A percentile compares a stretch with the other conserved stretches of the same genome.
phyloP scores from a whole-genome alignment of 495 filamentous ascomycete genomes.

The Cudoniella acicularis region DNA sequence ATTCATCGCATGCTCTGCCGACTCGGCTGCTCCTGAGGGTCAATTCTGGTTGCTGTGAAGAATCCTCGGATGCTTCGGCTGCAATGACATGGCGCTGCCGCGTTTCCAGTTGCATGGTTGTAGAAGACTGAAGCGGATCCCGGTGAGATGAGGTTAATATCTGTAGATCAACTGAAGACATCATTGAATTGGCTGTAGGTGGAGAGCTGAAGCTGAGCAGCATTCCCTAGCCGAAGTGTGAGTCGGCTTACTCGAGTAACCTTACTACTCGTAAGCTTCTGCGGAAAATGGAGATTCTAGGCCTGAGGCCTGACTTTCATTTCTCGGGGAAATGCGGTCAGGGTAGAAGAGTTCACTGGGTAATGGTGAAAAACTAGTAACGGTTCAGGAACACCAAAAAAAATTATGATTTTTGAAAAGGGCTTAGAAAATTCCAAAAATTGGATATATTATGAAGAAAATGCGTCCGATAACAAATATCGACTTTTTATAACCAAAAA shows the following conservation, averaged over 20 bases:
- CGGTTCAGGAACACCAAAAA: too few species aligned
- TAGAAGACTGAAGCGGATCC: neutral
- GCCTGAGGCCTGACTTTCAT: too few species aligned
- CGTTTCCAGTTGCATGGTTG: neutral
- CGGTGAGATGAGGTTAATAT: neutral
- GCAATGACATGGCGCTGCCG: neutral
- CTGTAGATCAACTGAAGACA: neutral
- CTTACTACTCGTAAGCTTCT: too few species aligned
- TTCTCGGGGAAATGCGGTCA: too few species aligned
- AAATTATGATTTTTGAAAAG: too few species aligned
- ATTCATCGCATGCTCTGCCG: conserved; percentile 66
- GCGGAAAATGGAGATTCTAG: too few species aligned
- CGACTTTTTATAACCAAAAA: too few species aligned
- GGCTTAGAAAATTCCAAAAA: too few species aligned
- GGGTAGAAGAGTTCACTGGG: too few species aligned
- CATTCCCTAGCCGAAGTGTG: neutral
- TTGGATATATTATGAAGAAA: too few species aligned
- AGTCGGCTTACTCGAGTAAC: neutral
- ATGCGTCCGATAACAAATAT: too few species aligned
- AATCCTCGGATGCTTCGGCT: neutral
- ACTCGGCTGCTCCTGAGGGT: conserved; percentile 1
- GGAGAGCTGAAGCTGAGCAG: neutral
- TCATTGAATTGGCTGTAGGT: neutral
- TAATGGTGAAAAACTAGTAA: too few species aligned
- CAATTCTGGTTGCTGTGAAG: conserved; percentile 2